Base-by-base conservation (phyloP, 306 rosid genomes). In the Fragaria ananassa region DNA sequence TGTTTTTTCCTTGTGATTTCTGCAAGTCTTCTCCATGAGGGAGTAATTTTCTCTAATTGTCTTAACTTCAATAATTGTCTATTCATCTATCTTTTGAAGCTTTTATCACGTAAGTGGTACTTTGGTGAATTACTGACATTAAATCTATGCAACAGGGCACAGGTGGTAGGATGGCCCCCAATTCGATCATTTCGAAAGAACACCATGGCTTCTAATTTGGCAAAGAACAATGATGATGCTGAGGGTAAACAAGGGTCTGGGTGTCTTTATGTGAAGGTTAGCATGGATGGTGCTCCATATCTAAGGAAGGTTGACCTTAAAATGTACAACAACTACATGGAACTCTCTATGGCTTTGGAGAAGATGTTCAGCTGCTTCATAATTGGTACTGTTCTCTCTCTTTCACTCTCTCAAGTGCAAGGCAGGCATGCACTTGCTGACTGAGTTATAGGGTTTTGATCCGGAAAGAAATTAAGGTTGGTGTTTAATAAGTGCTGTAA, bases 271-370 rank as follows among this genome's bases (percentile, higher is more conserved):
- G 90, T 95, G 3, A 95, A 95, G 82, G 97, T 95, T 18, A 89
- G 99, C 87, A 95, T 92, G 99, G 97, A 92, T 76, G 99, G 97
- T 78, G 99, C 99, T 64, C 99, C 99, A 41, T 95, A 95, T 83
- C 91, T 95, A 41, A 81, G 99, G 81, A 95, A 95, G 86, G 89
- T 95, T 73, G 93, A 92, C 85, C 96, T 95, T 39, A 90, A 88
- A 81, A 85, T 79, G 74, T 89, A 86, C 84, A 87, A 27, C 67
- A 91, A 90, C 81, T 95, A 95, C 74, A 29, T 50, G 72, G 93
- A 90, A 84, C 88, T 95, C 80, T 95, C 99, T 47, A 73, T 89
- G 14, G 97, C 96, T 81, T 92, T 92, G 76, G 96, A 92, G 90
- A 89, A 95, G 86, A 95, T 95, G 99, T 95, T 95, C 78, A 88